Conservation (phyloP, 1,284 basidiomycete genomes). For the Grifola frondosa region DNA sequence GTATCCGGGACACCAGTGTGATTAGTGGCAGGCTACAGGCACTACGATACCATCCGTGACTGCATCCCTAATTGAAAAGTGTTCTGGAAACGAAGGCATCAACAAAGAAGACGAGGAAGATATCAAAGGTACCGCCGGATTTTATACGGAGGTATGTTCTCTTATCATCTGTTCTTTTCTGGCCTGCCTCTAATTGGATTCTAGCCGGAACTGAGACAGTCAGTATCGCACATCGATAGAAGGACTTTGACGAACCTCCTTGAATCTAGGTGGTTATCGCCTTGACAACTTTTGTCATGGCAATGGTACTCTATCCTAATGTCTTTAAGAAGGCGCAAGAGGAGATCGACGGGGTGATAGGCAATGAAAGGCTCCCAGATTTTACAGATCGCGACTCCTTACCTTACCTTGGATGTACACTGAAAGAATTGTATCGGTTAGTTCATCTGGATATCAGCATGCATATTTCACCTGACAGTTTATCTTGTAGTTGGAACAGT, state of each 20-base stretch:
- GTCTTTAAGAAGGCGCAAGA: slow-evolving; percentile 4
- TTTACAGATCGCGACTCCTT: slow-evolving; percentile 6
- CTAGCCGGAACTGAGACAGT: slow-evolving; percentile 23
- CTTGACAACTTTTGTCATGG: slow-evolving; percentile 5
- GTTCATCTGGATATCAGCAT: not conserved
- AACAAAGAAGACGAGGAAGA: slow-evolving; percentile 6
- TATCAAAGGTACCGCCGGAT: slow-evolving; percentile 14
- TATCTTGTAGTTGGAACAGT: not conserved
- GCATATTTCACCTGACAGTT: no score
- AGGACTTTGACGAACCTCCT: not conserved
- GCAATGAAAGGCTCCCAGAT: slow-evolving; percentile 7
- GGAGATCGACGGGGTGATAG: slow-evolving; percentile 9
- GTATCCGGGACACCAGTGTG: not conserved
- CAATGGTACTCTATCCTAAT: slow-evolving; percentile 9
- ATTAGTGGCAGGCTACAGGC: slow-evolving; percentile 5
- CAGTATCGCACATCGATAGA: not conserved
- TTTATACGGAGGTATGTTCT: slow-evolving; percentile 13
- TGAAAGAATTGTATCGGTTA: slow-evolving; percentile 48
- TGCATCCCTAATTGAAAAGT: slow-evolving; percentile 7
- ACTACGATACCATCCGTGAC: slow-evolving; percentile 13
- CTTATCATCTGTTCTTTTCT: not conserved
- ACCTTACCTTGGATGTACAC: slow-evolving; percentile 40
- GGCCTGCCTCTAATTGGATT: not conserved
- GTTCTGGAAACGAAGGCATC: not conserved
- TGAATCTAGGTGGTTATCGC: not conserved